Evolutionary conservation across 768 basidiomycete genomes (phyloP), one percentile per base, ranked within the genome.

Genomic region (Infundibulicybe gibba): DNA sequence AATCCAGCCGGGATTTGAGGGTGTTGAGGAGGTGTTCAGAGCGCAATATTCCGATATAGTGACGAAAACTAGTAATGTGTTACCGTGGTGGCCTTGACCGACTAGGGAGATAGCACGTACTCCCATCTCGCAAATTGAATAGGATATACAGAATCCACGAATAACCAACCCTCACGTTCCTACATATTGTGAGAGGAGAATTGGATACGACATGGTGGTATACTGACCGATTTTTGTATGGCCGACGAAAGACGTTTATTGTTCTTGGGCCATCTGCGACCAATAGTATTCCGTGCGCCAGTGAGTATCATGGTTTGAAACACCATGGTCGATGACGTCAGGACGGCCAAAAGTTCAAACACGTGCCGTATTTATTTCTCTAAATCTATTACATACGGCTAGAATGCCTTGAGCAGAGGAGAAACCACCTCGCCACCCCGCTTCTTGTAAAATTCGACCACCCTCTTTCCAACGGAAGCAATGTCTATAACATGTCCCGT

Each of bases 361-460:
- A n/a, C n/a, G n/a, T n/a, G n/a, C n/a, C n/a, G n/a, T n/a, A n/a
- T n/a, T n/a, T n/a, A n/a, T n/a, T n/a, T n/a, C n/a, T 35, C n/a
- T n/a, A n/a, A n/a, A n/a, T n/a, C n/a, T n/a, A n/a, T n/a, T n/a
- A n/a, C n/a, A n/a, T 61, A 66, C 44, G 59, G 52, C 45, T 68
- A 73, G 58, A 91, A 61, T n/a, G 89, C 89, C 70, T 83, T 89
- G 50, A 81, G 65, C 31, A 91, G 70, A 20, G 89, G 90, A 40
- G 90, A 90, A n/a, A 81, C 66, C 37, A 90, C 75, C 42, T 77
- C 69, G 44, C 74, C 71, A n/a, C 83, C 83, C 68, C 77, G 77
- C 68, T 85, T 72, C 77, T 85, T 87, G 78, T 94, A 95, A 76
- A 89, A 92, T 44, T 74, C 76, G 49, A 90, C 79, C 42, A 93